Conservation (phyloP, 2,329 filamentous ascomycete species). For the Pestalotiopsis sp. region DNA sequence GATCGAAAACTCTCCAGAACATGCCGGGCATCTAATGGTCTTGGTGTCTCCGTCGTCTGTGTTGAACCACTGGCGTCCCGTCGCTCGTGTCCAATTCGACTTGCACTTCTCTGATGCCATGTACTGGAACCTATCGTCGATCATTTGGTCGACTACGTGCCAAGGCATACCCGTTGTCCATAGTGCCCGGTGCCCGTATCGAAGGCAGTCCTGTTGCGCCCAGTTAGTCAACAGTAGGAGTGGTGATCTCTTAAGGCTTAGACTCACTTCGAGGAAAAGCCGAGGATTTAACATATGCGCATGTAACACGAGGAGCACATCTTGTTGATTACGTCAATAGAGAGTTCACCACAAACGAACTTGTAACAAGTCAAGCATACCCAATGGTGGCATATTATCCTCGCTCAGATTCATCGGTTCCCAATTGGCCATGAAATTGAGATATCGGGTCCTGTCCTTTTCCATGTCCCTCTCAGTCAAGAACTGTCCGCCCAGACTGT, state of each 20-base stretch:
- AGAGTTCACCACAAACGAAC: neutral
- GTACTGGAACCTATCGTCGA: conserved; percentile 1
- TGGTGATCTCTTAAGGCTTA: neutral
- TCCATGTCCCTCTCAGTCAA: conserved; percentile 9
- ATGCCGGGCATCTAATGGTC: neutral
- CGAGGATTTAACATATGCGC: conserved; percentile 8
- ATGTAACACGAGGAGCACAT: conserved; percentile 7
- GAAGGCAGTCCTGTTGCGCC: conserved; percentile 2
- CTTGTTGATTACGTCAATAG: neutral
- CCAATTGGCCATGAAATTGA: conserved; percentile 11
- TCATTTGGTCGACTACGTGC: neutral
- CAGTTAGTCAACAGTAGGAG: neutral
- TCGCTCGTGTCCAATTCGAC: neutral
- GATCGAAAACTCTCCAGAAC: neutral
- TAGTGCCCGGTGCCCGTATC: neutral
- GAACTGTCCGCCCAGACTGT: conserved; percentile 4
- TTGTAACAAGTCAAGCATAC: neutral
- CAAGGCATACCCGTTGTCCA: conserved; percentile 7
- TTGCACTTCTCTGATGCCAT: conserved; percentile 1
- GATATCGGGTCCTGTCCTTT: conserved; percentile 1
- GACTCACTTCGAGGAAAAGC: conserved; percentile 5
- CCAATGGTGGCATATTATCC: conserved; percentile 3
- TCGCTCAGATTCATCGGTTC: conserved; percentile 5
- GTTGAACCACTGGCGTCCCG: neutral
- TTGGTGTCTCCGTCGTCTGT: neutral